Base-by-base conservation (phyloP, 345 rosid species). In the Brassica juncea region DNA sequence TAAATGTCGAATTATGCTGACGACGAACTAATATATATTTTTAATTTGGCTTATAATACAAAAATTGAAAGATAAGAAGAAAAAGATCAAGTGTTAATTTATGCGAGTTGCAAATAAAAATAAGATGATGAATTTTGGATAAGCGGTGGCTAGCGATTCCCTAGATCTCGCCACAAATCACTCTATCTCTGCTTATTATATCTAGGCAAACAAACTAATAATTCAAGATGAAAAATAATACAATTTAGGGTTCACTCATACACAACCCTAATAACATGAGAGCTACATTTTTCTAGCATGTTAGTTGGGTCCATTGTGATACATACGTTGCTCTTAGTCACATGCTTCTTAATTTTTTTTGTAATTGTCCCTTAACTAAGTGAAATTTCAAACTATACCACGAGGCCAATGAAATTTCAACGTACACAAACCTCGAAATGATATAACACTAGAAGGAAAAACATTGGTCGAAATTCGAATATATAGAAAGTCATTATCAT, bases 111-210 rank as follows among this genome's bases (percentile, higher is more conserved):
- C 66, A 52, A 74, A 35, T 19, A 4, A 68, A 23, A 68, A 54
- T 63, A 64, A 21, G 55, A 69, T 28, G 67, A 63, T 63, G 34
- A 79, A 44, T 34, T 32, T 42, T 64, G 34, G 64, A 57, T 70
- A 60, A 61, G 81, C 81, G 71, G 78, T 71, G 81, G 84, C 81
- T 77, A 77, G 66, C 78, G 69, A 77, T 59, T 60, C 81, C 81
- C 73, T 58, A 49, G 11, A 72, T 77, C 74, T 77, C 81, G 74
- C 78, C 78, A 81, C 84, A 74, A 76, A 72, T 77, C 77, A 81
- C 84, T 76, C 80, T 28, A 37, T 28, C 19, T 63, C 63, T 25
- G 5, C 34, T 25, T 6, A 23, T 72, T 19, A 5, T 47, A 8
- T 19, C 4, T 39, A 71, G 21, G 25, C 25, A 11, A 35, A 65